Evolutionary conservation across 2,329 filamentous ascomycete species (phyloP), one percentile per base, ranked within the genome.

Genomic region (Emergomyces orientalis): DNA sequence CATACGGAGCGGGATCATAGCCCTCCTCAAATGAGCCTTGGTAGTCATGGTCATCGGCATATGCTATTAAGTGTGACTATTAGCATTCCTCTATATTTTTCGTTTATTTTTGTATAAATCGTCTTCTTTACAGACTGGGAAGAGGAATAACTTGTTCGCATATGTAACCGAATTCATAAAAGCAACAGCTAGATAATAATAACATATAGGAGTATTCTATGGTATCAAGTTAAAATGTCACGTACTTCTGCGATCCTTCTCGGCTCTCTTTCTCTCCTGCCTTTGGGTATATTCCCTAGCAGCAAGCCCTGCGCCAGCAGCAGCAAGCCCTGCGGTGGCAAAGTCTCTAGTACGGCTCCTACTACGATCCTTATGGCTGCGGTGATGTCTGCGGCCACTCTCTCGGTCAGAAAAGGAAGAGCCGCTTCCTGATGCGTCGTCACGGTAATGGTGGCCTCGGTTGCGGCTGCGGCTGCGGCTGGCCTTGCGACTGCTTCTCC

Each of bases 281-380:
- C 79, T 75, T 74, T 84, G 82, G 30, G 80, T 78, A 67, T 82
- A 79, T 69, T 86, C 82, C 69, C 84, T 80, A 19, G 83, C 83
- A 54, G 82, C 82, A 65, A 83, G 74, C 30, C 81, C 84, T 59
- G 81, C 82, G 25, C 80, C 82, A 60, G 81, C 82, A 64, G 84
- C 84, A 59, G 83, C 83, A 34, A 83, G 78, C 32, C 82, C 84
- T 32, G 81, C 81, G 64, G 80, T 80, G 25, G 82, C 83, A 32
- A 83, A 63, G 9, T 75, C 76, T 47, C 73, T 74, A n/a, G 75
- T 77, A 34, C 75, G 71, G 63, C 76, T 76, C 58, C 73, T 73
- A 64, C 73, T 75, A 64, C 71, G 65, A 57, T 67, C 64, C 64
- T 71, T 70, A 47, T 69, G 69, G 25, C 66, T 68, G 59, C 69